Percentiles rank a stretch among this genome's conserved stretches.
phyloP scores from a whole-genome alignment of 345 rosid genomes.

The Leavenworthia alabamica region DNA sequence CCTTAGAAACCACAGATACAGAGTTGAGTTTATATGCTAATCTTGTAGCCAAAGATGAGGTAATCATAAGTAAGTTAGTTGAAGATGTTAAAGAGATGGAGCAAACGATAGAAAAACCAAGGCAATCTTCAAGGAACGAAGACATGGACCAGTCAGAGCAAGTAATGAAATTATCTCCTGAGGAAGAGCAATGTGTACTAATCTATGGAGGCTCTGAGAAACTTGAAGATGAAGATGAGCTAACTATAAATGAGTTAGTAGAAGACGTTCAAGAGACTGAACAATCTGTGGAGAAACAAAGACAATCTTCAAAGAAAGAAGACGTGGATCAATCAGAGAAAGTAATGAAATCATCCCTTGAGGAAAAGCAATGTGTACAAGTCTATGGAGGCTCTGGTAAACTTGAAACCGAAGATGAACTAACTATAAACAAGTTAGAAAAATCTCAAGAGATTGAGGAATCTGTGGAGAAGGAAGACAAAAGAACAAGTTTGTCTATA shows the following conservation, averaged over 20 bases:
- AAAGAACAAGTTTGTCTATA: neutral
- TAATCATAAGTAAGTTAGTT: neutral
- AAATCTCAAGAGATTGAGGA: neutral
- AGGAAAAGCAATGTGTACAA: neutral
- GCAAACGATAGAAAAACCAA: neutral
- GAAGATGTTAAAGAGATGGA: slow-evolving; percentile 3
- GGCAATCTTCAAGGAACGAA: neutral
- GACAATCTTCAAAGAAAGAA: slow-evolving; percentile 4
- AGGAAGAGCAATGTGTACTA: neutral
- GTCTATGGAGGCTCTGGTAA: neutral
- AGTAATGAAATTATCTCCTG: neutral
- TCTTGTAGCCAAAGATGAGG: neutral
- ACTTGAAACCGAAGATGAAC: neutral
- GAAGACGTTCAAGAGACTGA: neutral
- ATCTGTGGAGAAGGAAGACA: slow-evolving; percentile 2
- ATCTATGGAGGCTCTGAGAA: neutral
- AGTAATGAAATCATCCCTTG: neutral
- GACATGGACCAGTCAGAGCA: neutral
- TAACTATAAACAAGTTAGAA: neutral
- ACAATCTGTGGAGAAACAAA: neutral
- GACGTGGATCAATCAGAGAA: neutral
- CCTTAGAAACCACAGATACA: neutral
- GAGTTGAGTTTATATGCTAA: slow-evolving; percentile 5
- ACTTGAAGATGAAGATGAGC: neutral
- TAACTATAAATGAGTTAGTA: neutral